These are phyloP conservation scores for Melanomma pulvis-pyrius DNA, from an alignment of 495 filamentous ascomycete species.

Conservation along the genomic window DNA sequence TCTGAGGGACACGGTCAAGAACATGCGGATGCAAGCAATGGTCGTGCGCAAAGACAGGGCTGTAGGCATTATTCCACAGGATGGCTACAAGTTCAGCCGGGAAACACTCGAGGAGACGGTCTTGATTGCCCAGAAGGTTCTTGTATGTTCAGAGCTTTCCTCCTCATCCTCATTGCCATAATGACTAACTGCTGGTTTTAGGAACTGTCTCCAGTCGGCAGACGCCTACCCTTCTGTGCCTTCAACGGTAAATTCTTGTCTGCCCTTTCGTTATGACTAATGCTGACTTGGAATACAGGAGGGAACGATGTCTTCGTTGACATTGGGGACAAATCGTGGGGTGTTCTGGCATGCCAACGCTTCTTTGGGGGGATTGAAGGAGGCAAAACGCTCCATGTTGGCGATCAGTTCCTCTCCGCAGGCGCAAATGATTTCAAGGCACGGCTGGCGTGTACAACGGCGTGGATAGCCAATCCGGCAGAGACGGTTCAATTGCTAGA, in stretches of 20 bases:
- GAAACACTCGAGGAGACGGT: constrained; percentile 97
- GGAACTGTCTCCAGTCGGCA: constrained; percentile 72
- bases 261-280: background rate
- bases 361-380: constrained; percentile 79
- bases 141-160: constrained; percentile 44
- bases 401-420: constrained; percentile 93
- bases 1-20: constrained; percentile 73
- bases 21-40: constrained; percentile 72
- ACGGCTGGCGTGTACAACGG: constrained; percentile 65
- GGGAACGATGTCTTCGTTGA: constrained; percentile 98
- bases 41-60: constrained; percentile 90
- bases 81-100: constrained; percentile 68
- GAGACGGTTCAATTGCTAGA: constrained; percentile 90
- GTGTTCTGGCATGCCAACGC: constrained; percentile 86
- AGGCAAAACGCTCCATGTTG: constrained; percentile 72
- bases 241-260: constrained; percentile 70
- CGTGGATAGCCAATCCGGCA: constrained; percentile 89
- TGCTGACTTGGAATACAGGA: constrained; percentile 47
- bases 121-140: constrained; percentile 84
- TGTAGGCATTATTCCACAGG: constrained; percentile 79
- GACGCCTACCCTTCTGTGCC: constrained; percentile 86
- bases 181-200: constrained; percentile 10
- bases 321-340: constrained; percentile 97
- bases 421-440: constrained; percentile 97
- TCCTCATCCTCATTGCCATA: background rate